Base-by-base conservation (phyloP, 1,139 yeast species). In the Kazachstania sp. region DNA sequence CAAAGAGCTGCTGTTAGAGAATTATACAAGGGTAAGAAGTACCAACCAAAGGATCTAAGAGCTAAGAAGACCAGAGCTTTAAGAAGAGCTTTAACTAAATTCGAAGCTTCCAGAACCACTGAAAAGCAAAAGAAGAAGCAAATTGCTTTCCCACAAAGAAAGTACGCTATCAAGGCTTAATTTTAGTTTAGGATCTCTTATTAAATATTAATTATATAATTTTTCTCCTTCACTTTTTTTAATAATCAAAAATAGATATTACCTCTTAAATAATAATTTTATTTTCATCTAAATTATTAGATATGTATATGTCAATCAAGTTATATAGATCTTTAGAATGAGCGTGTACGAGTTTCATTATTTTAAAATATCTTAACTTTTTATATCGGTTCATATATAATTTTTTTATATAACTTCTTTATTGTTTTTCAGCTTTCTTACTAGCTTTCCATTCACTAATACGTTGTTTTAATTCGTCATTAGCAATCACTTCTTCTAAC, bases 41-140 rank as follows among this genome's bases (percentile, higher is more conserved):
- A 83, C 84, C 81, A 83, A 73, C 98, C 99, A 79, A 90, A 90
- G 82, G 97, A 92, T 74, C 83, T 94, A 77, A 92, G 98, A 80
- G 95, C 88, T 70, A 92, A 92, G 90, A 86, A 92, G 85, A 92
- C 99, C 77, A 92, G 98, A 83, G 98, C 99, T 75, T 78, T 92
- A 75, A 90, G 99, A 86, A 87, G 98, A 83, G 81, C 83, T 73
- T 83, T 92, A 73, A 83, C 97, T 74, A 79, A 84, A 72, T 74
- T 76, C 75, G 97, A 92, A 79, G 83, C 86, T 71, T 70, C 79
- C 65, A 76, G 77, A 73, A 75, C 78, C 74, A 92, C 98, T 70
- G 84, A 76, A 67, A 88, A 86, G 81, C 88, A 90, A 70, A 81
- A 81, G 77, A 92, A 92, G 88, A 83, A 79, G 78, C 82, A 81